phyloP scores from a whole-genome alignment of 805 yeast species.

The Myxozyma sirexii region DNA sequence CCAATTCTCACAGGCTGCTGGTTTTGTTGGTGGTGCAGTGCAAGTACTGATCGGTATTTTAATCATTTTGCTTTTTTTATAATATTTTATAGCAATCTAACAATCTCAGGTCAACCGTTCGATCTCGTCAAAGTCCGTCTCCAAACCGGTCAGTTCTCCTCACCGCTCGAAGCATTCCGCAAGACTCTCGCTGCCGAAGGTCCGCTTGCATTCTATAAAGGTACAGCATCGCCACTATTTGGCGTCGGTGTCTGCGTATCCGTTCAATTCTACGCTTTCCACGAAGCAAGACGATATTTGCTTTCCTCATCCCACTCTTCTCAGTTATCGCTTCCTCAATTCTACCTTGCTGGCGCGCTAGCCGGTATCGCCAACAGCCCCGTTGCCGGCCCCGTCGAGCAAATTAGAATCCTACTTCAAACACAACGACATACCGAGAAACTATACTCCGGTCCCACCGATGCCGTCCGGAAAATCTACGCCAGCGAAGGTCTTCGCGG shows the following conservation, averaged over 20 bases:
- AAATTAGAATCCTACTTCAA: constrained; percentile 88
- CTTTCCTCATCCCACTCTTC: constrained; percentile 40
- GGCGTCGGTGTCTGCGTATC: constrained; percentile 63
- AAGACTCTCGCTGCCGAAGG: constrained; percentile 81
- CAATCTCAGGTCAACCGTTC: constrained; percentile 30
- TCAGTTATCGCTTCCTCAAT: constrained; percentile 62
- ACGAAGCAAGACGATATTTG: constrained; percentile 83
- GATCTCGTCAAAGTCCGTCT: constrained; percentile 81
- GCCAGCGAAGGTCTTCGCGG: constrained; percentile 58
- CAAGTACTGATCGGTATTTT: constrained; percentile 66
- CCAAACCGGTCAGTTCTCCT: constrained; percentile 78
- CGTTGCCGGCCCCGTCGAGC: constrained; percentile 88
- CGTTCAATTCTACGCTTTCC: constrained; percentile 94
- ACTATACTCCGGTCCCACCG: constrained; percentile 70
- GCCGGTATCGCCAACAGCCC: constrained; percentile 81
- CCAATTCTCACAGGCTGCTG: constrained; percentile 49
- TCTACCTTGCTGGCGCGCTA: constrained; percentile 82
- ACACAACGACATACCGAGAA: constrained; percentile 64
- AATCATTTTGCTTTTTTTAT: too few species aligned
- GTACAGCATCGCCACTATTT: constrained; percentile 87
- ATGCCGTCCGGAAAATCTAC: constrained; percentile 63
- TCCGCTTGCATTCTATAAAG: constrained; percentile 83
- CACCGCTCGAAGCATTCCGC: constrained; percentile 68
- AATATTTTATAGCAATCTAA: background rate
- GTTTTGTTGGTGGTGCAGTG: constrained; percentile 58